Conservation (phyloP, 495 filamentous ascomycete genomes). For the Neurospora sp. region DNA sequence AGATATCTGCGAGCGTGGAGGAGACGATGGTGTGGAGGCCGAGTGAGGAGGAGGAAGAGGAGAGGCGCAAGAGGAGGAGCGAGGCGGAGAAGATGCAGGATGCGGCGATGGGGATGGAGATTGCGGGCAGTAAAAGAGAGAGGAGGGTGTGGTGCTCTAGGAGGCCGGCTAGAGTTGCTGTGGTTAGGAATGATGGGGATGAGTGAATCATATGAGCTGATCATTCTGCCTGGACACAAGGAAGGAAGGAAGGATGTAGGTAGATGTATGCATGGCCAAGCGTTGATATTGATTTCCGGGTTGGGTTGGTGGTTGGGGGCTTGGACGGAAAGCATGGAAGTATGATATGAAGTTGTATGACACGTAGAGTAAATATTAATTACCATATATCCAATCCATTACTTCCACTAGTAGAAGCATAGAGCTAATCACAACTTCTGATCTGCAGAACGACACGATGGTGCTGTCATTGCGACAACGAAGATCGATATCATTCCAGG, state of each 20-base stretch:
- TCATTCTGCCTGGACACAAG: background rate
- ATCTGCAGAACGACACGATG: background rate
- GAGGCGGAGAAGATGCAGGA: constrained; percentile 43
- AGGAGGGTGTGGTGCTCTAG: constrained; percentile 64
- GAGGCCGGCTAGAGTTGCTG: constrained; percentile 52
- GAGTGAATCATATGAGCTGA: background rate
- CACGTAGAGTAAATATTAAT: background rate
- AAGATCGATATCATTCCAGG: background rate
- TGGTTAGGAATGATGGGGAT: constrained; percentile 12
- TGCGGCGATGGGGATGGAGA: constrained; percentile 34
- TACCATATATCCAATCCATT: background rate
- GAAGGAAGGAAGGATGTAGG: background rate
- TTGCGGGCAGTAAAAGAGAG: constrained; percentile 30
- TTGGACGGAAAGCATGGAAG: background rate
- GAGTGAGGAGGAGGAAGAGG: constrained; percentile 12
- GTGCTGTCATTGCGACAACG: background rate
- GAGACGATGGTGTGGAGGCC: constrained; percentile 48
- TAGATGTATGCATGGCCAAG: background rate
- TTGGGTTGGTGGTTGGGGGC: background rate
- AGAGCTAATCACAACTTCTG: background rate
- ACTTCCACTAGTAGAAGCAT: background rate
- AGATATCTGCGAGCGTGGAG: constrained; percentile 71
- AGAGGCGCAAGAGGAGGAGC: constrained; percentile 15
- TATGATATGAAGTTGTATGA: background rate
- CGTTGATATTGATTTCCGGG: background rate